Conservation (phyloP, 2,329 filamentous ascomycete species). For the Apiospora arundinis region DNA sequence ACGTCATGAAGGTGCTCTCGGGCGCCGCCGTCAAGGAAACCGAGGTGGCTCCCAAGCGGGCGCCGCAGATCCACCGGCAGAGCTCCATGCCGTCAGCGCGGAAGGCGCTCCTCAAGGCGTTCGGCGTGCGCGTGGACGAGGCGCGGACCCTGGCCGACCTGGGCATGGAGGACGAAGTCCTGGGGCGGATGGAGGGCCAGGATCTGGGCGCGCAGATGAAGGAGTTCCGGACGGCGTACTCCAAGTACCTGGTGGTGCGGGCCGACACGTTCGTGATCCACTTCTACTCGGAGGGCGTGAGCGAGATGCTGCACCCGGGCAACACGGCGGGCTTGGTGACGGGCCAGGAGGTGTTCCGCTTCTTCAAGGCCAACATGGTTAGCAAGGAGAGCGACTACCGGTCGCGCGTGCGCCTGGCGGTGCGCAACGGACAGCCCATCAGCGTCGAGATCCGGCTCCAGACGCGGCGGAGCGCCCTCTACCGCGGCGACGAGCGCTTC, state of each 20-base stretch:
- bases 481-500: constrained; percentile 35
- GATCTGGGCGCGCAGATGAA: constrained; percentile 35
- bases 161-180: constrained; percentile 35
- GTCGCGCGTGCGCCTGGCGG: constrained; percentile 27
- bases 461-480: constrained; percentile 35
- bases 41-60: constrained; percentile 29
- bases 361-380: constrained; percentile 36
- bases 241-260: constrained; percentile 35
- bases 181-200: constrained; percentile 35
- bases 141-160: constrained; percentile 13
- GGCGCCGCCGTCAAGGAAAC: constrained; percentile 26
- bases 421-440: constrained; percentile 39
- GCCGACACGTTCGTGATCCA: constrained; percentile 33
- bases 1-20: constrained; percentile 46
- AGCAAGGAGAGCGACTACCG: constrained; percentile 34
- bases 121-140: constrained; percentile 21
- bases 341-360: constrained; percentile 36
- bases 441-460: constrained; percentile 36
- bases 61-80: neutral
- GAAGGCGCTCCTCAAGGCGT: constrained; percentile 20
- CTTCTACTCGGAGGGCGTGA: constrained; percentile 36
- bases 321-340: constrained; percentile 29
- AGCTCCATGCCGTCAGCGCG: constrained; percentile 15
- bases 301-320: constrained; percentile 29
- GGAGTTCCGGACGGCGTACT: constrained; percentile 39